Conservation (phyloP, 306 rosid species). For the Trifolium pratense region DNA sequence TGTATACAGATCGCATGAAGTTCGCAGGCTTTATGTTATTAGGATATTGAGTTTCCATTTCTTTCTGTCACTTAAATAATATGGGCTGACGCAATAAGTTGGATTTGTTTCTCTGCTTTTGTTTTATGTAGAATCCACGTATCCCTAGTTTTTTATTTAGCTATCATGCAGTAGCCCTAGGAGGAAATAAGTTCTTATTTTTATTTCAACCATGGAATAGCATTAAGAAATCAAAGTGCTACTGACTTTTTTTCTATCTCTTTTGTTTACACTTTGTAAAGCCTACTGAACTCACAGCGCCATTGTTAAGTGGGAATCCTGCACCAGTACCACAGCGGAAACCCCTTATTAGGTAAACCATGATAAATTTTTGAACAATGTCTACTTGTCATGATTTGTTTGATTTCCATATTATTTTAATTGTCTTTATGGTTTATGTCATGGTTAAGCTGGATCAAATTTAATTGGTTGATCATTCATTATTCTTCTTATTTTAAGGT, state of each 20-base stretch:
- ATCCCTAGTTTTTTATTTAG: neutral
- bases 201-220: neutral
- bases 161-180: conserved; percentile 22
- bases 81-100: neutral
- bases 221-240: conserved; percentile 13
- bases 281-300: conserved; percentile 72
- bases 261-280: conserved; percentile 32
- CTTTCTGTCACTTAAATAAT: conserved; percentile 1
- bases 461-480: conserved; percentile 33
- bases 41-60: conserved; percentile 32
- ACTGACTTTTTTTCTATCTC: conserved; percentile 25
- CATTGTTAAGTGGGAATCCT: conserved; percentile 48
- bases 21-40: neutral
- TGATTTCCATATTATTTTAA: neutral
- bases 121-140: neutral
- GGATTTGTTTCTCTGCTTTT: conserved; percentile 9
- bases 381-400: conserved; percentile 15
- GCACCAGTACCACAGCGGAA: conserved; percentile 61
- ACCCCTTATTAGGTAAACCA: conserved; percentile 73
- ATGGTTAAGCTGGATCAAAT: neutral
- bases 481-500: conserved; percentile 52
- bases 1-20: neutral
- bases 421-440: conserved; percentile 13
- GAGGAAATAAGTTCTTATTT: neutral
- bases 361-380: conserved; percentile 12